Base-by-base conservation (phyloP, 1,139 yeast species). In the Maudiozyma humilis region DNA sequence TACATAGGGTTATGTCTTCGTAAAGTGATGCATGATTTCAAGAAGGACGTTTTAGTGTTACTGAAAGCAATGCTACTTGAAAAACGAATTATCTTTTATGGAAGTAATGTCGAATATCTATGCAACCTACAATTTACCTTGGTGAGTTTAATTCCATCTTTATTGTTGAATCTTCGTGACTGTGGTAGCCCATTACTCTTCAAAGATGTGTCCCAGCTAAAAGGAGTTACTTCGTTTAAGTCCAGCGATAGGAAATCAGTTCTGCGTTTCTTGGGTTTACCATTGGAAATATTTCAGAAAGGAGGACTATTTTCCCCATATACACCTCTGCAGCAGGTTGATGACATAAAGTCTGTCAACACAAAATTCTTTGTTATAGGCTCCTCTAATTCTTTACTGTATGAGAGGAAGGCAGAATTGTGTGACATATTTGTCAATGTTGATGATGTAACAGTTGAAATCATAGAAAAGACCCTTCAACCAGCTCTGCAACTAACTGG, bases 261-360 rank as follows among this genome's bases (percentile, higher is more conserved):
- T 64, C 66, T 89, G 44, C 68, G 78, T 35, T 91, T 87, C 60
- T 76, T 87, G 62, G 98, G 98, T 0, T 70, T 91, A 36, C 98
- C 98, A 0, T 68, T 91, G 43, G 91, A 84, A 55, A 65, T 88
- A 1, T 91, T 91, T 65, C 87, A 88, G 10, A 76, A 79, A 54
- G 94, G 94, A 33, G 87, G 95, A 2, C 74, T 89, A 51, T 89
- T 94, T 72, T 83, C 85, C 52, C 97, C 98, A 0, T 91, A 89
- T 62, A 75, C 89, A 18, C 95, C 98, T 0, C 68, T 91, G 43
- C 98, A 89, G 62, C 97, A 89, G 59, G 68, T 91, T 45, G 83
- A 82, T 45, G 89, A 85, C 53, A 69, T 91, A 44, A 72, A 71
- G 32, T 72, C 75, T 29, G 68, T 71, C 1, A 75, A 72, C 38